Evolutionary conservation across 768 basidiomycete species (phyloP), one percentile per base, ranked within the genome.

Genomic region (Auricularia cornea): DNA sequence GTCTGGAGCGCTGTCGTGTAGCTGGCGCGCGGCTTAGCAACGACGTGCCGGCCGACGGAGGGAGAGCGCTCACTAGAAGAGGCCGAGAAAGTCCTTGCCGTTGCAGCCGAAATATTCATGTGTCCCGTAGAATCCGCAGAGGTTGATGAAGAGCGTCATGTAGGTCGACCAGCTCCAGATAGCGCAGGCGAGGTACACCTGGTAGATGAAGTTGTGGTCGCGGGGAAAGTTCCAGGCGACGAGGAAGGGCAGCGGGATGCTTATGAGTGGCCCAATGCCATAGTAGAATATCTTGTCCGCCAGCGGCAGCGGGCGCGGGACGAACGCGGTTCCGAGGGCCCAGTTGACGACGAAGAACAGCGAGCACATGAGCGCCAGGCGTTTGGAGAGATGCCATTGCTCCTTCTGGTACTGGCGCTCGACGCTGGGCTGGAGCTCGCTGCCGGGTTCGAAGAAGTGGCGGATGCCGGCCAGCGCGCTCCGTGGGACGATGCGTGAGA

Each of bases 171-270:
- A 89, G 64, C 74, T 76, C 87, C 88, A 90, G 20, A 84, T 80
- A 2, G 87, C 81, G 59, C 80, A 71, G 3, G 79, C 73, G 20
- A 90, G 74, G 56, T 82, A 76, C 20, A 77, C 59, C 73, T 92
- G 91, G 72, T 90, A 92, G 4, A 81, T 71, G 31, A 76, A 72
- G 16, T 77, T 77, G 23, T 82, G 79, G 65, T 86, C 82, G 51
- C 87, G 79, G 2, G 90, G 90, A 78, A 84, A 85, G 76, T 93
- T 86, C 69, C 82, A 87, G 62, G 87, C 76, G 62, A 91, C 81
- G 78, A 90, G 79, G 60, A 83, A 71, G 31, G 84, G 70, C 40
- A 91, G 74, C 1, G 87, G 88, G 26, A 91, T 71, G 32, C 82
- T 87, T 60, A 89, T 71, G 3, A 75, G 72, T 2, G 89, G 84